Percentiles rank a stretch among this genome's conserved stretches.
Conservation (phyloP, 768 basidiomycete genomes). For the Roridomyces roridus region DNA sequence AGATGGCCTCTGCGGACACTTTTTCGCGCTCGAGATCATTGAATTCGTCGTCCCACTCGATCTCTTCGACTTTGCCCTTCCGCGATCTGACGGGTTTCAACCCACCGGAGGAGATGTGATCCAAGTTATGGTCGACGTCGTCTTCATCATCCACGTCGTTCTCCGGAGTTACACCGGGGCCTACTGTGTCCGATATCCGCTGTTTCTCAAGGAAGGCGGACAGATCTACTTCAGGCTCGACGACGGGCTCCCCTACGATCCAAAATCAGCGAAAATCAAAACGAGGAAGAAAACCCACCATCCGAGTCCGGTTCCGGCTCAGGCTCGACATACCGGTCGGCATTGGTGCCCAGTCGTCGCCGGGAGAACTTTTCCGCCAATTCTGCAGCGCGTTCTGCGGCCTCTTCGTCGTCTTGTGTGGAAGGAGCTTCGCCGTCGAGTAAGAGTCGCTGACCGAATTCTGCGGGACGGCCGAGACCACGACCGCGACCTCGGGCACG, state of each 20-base stretch:
- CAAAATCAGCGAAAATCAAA: neutral
- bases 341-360: conserved; percentile 71
- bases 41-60: conserved; percentile 73
- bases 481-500: conserved; percentile 72
- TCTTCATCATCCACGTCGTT: conserved; percentile 51
- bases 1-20: conserved; percentile 72
- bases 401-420: conserved; percentile 44
- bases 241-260: conserved; percentile 63
- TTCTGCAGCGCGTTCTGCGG: conserved; percentile 58
- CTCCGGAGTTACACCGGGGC: conserved; percentile 26
- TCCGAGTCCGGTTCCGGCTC: conserved; percentile 75
- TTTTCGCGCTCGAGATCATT: conserved; percentile 75
- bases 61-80: conserved; percentile 69
- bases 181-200: conserved; percentile 47
- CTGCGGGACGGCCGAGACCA: conserved; percentile 66
- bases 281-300: conserved; percentile 47
- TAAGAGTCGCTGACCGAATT: conserved; percentile 64
- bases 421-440: conserved; percentile 60
- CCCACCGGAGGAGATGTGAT: conserved; percentile 51
- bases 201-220: conserved; percentile 72
- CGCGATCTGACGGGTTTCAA: conserved; percentile 33
- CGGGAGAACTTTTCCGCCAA: conserved; percentile 55
- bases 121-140: conserved; percentile 65
- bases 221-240: conserved; percentile 78
- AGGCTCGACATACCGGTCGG: conserved; percentile 75